Conservation (phyloP, 78 protist genomes). For the Protostelium mycophagum region DNA sequence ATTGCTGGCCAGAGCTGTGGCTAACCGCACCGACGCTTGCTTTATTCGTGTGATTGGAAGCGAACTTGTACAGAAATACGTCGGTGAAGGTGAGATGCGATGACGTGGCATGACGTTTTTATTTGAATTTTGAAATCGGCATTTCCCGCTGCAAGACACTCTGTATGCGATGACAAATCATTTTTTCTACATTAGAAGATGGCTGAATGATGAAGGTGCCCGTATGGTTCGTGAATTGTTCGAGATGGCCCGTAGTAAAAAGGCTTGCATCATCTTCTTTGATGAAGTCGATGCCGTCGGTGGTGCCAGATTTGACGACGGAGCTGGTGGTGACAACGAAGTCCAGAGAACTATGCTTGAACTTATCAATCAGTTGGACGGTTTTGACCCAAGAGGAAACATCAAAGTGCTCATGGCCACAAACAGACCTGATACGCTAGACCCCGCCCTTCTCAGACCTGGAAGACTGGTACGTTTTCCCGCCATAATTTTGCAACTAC, state of each 20-base stretch:
- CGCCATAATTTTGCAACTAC: no score
- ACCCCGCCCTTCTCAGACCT: constrained; percentile 99
- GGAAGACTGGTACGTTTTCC: no score
- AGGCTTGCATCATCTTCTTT: constrained; percentile 97
- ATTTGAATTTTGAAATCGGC: no score
- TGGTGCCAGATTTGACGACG: constrained; percentile 94
- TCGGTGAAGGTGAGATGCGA: constrained; percentile 79
- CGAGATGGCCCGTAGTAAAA: constrained; percentile 96
- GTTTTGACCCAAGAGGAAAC: constrained; percentile 99
- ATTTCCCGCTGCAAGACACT: no score
- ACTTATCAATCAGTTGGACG: constrained; percentile 98
- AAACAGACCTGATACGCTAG: constrained; percentile 97
- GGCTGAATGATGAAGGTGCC: constrained; percentile 81
- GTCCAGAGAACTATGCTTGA: constrained; percentile 99
- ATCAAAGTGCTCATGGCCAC: constrained; percentile 99
- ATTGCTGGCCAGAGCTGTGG: constrained; percentile 99
- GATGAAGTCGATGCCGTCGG: constrained; percentile 99
- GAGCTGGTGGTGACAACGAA: constrained; percentile 97
- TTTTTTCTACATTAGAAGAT: neutral
- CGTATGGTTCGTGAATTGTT: constrained; percentile 99
- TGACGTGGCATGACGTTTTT: no score
- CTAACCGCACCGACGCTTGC: constrained; percentile 99
- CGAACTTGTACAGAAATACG: constrained; percentile 97
- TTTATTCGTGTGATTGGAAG: constrained; percentile 99
- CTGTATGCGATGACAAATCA: no score